phyloP scores from a whole-genome alignment of 164 flowering plant genomes.

The Nymphaea thermarum region DNA sequence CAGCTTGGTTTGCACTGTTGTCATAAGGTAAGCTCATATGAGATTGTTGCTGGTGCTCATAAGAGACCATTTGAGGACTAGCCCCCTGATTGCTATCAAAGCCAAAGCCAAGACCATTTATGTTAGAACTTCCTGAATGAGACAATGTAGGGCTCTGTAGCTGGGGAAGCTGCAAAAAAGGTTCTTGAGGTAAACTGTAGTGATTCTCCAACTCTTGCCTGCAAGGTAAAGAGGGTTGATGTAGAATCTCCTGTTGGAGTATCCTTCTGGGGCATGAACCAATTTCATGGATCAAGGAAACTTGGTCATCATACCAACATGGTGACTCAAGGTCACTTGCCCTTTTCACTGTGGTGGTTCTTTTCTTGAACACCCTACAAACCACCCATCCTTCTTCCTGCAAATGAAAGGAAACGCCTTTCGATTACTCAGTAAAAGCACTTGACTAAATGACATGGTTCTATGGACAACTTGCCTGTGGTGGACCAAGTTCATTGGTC shows the following conservation, averaged over 20 bases:
- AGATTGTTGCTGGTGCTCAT: neutral
- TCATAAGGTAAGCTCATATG: neutral
- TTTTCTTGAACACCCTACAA: slow-evolving; percentile 89
- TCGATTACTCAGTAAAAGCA: neutral
- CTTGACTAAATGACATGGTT: neutral
- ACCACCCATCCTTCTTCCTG: slow-evolving; percentile 98
- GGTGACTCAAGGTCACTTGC: slow-evolving; percentile 51
- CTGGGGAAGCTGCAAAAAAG: slow-evolving; percentile 70
- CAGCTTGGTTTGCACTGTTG: neutral
- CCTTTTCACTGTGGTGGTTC: slow-evolving; percentile 39
- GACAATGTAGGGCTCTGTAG: slow-evolving; percentile 56
- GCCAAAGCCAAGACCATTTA: neutral
- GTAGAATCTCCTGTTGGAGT: slow-evolving; percentile 19
- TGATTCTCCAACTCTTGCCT: slow-evolving; percentile 66
- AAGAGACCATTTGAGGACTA: neutral
- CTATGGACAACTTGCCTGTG: slow-evolving; percentile 49
- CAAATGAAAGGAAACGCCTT: neutral
- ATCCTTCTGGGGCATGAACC: slow-evolving; percentile 39
- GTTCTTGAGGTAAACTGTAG: slow-evolving; percentile 33
- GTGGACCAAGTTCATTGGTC: slow-evolving; percentile 75
- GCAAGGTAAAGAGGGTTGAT: slow-evolving; percentile 33
- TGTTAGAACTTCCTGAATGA: neutral
- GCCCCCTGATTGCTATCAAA: neutral
- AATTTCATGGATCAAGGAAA: slow-evolving; percentile 66
- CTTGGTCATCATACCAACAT: slow-evolving; percentile 81